Evolutionary conservation across 2,329 filamentous ascomycete species (phyloP).

Genomic region (Cladosporium cucumerinum): DNA sequence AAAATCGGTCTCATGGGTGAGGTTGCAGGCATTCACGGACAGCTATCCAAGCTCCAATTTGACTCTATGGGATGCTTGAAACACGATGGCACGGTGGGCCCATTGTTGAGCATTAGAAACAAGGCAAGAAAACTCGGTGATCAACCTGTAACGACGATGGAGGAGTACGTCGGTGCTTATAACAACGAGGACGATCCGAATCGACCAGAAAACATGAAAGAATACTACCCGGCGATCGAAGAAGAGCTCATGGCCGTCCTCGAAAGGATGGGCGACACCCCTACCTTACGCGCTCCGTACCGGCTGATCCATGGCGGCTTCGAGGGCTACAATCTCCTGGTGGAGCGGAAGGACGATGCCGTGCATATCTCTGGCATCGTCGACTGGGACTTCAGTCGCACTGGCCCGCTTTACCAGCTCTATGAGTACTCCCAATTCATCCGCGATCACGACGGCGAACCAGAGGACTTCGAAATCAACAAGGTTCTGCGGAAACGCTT

Average conservation of each 20-base stretch:
- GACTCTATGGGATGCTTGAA: conserved; percentile 17
- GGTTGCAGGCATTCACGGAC: not conserved
- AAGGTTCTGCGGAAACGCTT: conserved; percentile 18
- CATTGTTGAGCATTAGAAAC: not conserved
- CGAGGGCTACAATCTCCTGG: conserved; percentile 18
- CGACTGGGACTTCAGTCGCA: conserved; percentile 22
- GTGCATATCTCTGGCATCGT: conserved; percentile 15
- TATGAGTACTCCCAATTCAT: conserved; percentile 19
- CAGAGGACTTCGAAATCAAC: conserved; percentile 13
- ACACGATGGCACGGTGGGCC: conserved; percentile 15
- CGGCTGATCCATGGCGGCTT: conserved; percentile 14
- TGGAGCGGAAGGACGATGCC: not conserved
- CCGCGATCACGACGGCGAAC: conserved; percentile 10
- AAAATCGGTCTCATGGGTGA: conserved; percentile 14
- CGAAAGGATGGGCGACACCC: not conserved
- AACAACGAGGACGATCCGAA: not conserved
- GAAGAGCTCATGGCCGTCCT: not conserved
- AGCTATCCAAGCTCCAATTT: conserved; percentile 12
- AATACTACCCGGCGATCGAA: conserved; percentile 3
- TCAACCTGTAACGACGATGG: not conserved
- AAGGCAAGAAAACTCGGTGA: not conserved
- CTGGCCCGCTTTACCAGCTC: conserved; percentile 19
- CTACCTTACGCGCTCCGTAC: conserved; percentile 15
- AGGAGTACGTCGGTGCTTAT: not conserved
- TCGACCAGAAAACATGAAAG: not conserved